phyloP scores from a whole-genome alignment of 306 rosid species.

The Sphenostylis stenocarpa region DNA sequence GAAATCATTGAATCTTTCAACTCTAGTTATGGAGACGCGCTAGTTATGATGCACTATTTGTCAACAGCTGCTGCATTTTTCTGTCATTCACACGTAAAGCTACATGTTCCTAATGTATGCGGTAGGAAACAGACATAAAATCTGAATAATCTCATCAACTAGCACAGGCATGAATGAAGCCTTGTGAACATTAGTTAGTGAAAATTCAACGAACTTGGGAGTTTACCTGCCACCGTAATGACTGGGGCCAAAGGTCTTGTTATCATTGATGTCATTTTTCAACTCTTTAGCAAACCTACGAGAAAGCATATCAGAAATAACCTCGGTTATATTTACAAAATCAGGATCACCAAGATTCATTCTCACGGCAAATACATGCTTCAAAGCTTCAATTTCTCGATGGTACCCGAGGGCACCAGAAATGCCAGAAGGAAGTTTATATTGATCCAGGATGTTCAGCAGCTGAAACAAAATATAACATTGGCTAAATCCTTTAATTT shows the following conservation, averaged over 20 bases:
- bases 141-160: not conserved
- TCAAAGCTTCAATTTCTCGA: slow-evolving; percentile 76
- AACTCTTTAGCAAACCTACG: slow-evolving; percentile 59
- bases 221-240: slow-evolving; percentile 79
- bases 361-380: slow-evolving; percentile 68
- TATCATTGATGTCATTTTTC: slow-evolving; percentile 62
- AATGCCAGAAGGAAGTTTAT: slow-evolving; percentile 58
- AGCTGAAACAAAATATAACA: slow-evolving; percentile 49
- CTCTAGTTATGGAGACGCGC: not conserved
- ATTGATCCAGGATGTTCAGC: slow-evolving; percentile 72
- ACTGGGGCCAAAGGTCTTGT: slow-evolving; percentile 56
- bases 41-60: not conserved
- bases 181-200: not conserved
- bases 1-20: slow-evolving; percentile 10
- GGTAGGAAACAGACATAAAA: not conserved
- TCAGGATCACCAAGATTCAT: slow-evolving; percentile 92
- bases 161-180: not conserved
- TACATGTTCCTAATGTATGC: not conserved
- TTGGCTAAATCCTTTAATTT: slow-evolving; percentile 1
- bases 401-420: slow-evolving; percentile 72
- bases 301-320: slow-evolving; percentile 81
- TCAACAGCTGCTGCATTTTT: slow-evolving; percentile 13
- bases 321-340: slow-evolving; percentile 57
- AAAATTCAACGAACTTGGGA: slow-evolving; percentile 7
- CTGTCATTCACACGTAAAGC: slow-evolving; percentile 3